phyloP scores from a whole-genome alignment of 805 yeast species.

The Ascoidea tarda region DNA sequence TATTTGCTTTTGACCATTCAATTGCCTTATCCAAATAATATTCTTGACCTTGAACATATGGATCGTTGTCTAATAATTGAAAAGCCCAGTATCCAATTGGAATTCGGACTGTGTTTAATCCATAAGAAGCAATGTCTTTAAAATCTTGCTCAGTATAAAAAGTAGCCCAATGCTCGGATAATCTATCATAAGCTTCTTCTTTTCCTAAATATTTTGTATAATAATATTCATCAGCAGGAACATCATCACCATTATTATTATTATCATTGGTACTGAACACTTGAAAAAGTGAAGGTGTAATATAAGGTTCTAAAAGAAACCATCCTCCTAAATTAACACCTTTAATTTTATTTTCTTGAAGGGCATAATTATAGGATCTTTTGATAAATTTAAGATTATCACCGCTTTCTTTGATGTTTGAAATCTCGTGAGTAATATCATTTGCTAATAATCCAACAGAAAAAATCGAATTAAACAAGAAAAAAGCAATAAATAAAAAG shows the following conservation, averaged over 20 bases:
- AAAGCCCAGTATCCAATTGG: conserved; percentile 97
- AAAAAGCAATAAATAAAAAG: no score
- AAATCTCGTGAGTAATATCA: no score
- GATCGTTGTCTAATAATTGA: conserved; percentile 44
- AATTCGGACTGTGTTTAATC: conserved; percentile 75
- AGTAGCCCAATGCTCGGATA: conserved; percentile 63
- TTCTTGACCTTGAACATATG: conserved; percentile 77
- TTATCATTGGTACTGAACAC: conserved; percentile 23
- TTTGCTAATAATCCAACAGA: no score
- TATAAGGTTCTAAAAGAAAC: conserved; percentile 79
- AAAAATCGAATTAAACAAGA: no score
- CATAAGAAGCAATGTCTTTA: conserved; percentile 36
- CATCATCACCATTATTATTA: conserved; percentile 19
- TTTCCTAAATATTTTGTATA: conserved; percentile 46
- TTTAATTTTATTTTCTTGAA: conserved; percentile 21
- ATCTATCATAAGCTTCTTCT: conserved; percentile 33
- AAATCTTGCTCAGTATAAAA: conserved; percentile 71
- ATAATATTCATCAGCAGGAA: conserved; percentile 79
- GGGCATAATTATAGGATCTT: background rate
- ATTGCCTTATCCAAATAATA: conserved; percentile 63
- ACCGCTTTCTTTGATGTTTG: background rate
- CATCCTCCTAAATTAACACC: conserved; percentile 89
- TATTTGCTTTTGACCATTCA: conserved; percentile 51
- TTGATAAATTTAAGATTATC: background rate
- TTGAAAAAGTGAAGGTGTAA: conserved; percentile 66